Percentiles rank a stretch among this genome's conserved stretches.
These are phyloP conservation scores for Leucocoprinus leucothites DNA, from an alignment of 768 basidiomycete genomes.

Conservation along the genomic window DNA sequence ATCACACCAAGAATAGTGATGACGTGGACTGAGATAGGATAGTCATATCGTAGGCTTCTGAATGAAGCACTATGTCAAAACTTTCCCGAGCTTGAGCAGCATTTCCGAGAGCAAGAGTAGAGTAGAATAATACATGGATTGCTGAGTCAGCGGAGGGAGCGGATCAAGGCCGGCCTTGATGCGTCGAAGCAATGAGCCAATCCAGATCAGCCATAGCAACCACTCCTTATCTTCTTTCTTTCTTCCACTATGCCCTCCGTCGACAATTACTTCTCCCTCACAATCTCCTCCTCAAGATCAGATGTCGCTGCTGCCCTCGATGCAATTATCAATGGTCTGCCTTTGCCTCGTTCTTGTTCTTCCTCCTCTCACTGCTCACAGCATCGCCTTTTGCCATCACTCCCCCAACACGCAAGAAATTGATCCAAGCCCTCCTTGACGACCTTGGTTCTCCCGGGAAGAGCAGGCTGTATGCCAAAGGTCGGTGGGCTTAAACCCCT, in stretches of 20 bases:
- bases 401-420: constrained; percentile 42
- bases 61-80: constrained; percentile 68
- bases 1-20: background rate
- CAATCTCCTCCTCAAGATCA: constrained; percentile 41
- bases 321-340: constrained; percentile 46
- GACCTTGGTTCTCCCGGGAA: constrained; percentile 51
- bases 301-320: constrained; percentile 47
- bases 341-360: background rate
- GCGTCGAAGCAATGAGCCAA: background rate
- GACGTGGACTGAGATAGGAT: constrained; percentile 11
- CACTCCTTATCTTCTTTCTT: constrained; percentile 11
- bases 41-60: constrained; percentile 70
- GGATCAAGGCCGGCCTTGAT: constrained; percentile 5
- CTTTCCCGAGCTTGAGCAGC: constrained; percentile 62
- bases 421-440: constrained; percentile 55
- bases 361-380: constrained; percentile 18
- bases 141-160: constrained; percentile 12
- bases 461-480: constrained; percentile 50
- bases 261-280: constrained; percentile 44
- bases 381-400: constrained; percentile 49
- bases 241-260: constrained; percentile 41
- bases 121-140: constrained; percentile 2
- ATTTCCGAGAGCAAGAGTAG: constrained; percentile 20
- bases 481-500: constrained; percentile 31
- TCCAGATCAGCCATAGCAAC: constrained; percentile 25